Base-by-base conservation (phyloP, 371 early-diverging fungal genomes). In the Mucor velutinosus region DNA sequence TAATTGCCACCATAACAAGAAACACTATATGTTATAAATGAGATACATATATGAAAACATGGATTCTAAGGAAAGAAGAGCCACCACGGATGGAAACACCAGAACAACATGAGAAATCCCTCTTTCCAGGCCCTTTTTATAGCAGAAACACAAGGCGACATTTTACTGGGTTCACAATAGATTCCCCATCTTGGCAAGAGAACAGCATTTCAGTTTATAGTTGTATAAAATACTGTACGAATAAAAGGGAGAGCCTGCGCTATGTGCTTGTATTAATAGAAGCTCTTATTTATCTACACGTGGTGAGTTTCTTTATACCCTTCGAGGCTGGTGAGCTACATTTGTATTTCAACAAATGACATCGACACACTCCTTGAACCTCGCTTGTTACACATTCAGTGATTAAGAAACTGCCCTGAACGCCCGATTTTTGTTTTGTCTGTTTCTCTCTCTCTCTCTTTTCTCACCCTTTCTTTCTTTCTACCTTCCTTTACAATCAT, bases 401-500 rank as follows among this genome's bases (percentile, higher is more conserved):
- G 53, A 53, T 27, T 53, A 60, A 43, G 41, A 25, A 37, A 37
- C 25, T 60, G 60, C 60, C 60, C 60, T 41, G 37, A 60, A 60
- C 60, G 60, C 41, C 41, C 23, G n/a, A 29, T 61, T 39, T 17
- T 23, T 21, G 11, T 23, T 59, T 41, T 59, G 39, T 25, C 45
- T 64, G 58, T 17, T 35, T 69, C 27, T 68, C 58, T 29, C 58
- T 49, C 41, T 67, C 65, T 43, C 37, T 47, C 10, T 47, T 47
- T 19, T 12, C 11, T 47, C n/a, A n/a, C n/a, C n/a, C n/a, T 47
- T 37, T 23, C 11, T 57, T 47, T 33, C 30, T 21, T 32, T 56
- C 12, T 45, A 35, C 32, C 29, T 32, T 61, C 33, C 43, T 51
- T 47, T 47, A 21, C 8, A 12, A 27, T 14, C 17, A 41, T 14